phyloP scores from a whole-genome alignment of 306 rosid species.

The Psophocarpus tetragonolobus region DNA sequence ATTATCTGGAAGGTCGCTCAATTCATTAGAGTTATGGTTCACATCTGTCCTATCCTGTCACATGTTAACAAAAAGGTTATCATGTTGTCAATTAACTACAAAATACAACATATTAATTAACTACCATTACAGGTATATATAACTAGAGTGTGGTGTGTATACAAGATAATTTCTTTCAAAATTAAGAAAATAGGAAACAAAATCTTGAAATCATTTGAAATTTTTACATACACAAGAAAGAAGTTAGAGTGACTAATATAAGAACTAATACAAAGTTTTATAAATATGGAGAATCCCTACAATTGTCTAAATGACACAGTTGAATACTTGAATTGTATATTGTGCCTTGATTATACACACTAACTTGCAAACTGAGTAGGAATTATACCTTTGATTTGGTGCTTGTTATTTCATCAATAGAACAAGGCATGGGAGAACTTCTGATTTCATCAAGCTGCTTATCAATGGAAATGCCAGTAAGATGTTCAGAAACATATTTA shows the following conservation, averaged over 20 bases:
- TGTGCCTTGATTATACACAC: not conserved
- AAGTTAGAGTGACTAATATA: not conserved
- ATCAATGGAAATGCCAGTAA: slow-evolving; percentile 10
- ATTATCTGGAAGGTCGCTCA: slow-evolving; percentile 32
- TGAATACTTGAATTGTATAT: not conserved
- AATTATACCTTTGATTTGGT: slow-evolving; percentile 48
- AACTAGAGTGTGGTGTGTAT: not conserved
- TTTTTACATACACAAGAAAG: not conserved
- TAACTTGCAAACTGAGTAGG: not conserved
- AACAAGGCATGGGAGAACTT: slow-evolving; percentile 24
- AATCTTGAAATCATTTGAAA: not conserved
- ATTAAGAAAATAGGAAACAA: not conserved
- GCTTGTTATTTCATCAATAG: slow-evolving; percentile 32
- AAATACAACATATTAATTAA: not conserved
- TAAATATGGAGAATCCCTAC: not conserved
- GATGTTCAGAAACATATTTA: slow-evolving; percentile 23
- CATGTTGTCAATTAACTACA: slow-evolving; percentile 7
- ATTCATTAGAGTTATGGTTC: slow-evolving; percentile 28
- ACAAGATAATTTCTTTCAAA: slow-evolving; percentile 18
- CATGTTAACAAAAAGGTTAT: slow-evolving; percentile 29
- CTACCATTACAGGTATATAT: not conserved
- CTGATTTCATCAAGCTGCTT: slow-evolving; percentile 35
- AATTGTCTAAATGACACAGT: not conserved
- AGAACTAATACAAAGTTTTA: not conserved
- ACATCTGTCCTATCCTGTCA: slow-evolving; percentile 49